Evolutionary conservation across 805 yeast genomes (phyloP), one percentile per base, ranked within the genome.

Genomic region (Candida chilensis): DNA sequence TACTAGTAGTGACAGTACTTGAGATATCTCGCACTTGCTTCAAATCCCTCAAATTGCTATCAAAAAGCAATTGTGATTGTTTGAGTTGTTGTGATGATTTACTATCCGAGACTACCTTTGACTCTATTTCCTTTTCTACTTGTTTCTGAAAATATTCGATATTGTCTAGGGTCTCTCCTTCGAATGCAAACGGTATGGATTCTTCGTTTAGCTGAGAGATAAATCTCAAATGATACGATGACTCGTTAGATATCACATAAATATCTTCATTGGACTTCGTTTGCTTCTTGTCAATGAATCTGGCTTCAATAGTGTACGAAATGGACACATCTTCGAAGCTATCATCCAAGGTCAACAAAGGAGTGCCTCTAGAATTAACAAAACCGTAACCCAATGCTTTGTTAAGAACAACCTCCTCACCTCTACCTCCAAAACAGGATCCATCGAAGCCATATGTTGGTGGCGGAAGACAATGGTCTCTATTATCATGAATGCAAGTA

Each of bases 311-410:
- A 2, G 62, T 48, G 33, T 63, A 63, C 20, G 56, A 47, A 10
- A 63, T 45, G 39, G 64, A 57, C 17, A 58, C 46, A 35, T 60
- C 58, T n/a, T 59, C 65, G 32, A 60, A 57, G 4, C 56, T 38
- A 36, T 60, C 54, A 40, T 63, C 69, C 26, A 47, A 50, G 11
- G 65, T 57, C 29, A 56, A 40, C 6, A 62, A 41, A 2, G 69
- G 68, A 1, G 67, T 57, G 3, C 69, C 69, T 20, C 64, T 37
- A 4, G 46, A 31, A 17, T 50, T 47, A 21, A 62, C 39, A 33
- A 52, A 57, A n/a, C 68, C 68, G 32, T 63, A 62, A 0, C 68
- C 68, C 32, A 63, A 44, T 1, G 61, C 60, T 38, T 60, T 61
- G 32, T 60, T 57, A 27, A 61, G 32, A 24, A 45, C 56, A 12